Evolutionary conservation across 192 early-diverging fungal genomes (phyloP), one percentile per base, ranked within the genome.

Genomic region (Gamsiella multidivaricata): DNA sequence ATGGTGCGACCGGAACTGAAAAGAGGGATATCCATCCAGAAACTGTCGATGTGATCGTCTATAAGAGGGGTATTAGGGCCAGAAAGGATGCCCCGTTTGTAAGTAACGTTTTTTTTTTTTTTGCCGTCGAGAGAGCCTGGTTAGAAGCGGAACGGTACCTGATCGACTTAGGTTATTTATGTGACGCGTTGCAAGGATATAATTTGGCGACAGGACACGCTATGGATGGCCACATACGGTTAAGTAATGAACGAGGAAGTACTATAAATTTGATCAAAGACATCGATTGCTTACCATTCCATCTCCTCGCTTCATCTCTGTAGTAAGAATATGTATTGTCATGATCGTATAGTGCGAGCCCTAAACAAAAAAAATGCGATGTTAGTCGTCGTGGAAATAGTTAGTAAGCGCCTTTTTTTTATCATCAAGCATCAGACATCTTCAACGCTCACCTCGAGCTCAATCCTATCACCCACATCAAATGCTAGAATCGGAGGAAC

Each of bases 141-240:
- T 42, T 47, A 36, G 0, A 17, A 31, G n/a, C 33, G 10, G 3
- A 26, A 17, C 15, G 55, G 5, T 62, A 68, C 73, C 32, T 54
- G 73, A 61, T 5, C 73, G 73, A 47, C 65, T 76, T 26, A 68
- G 65, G 52, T 76, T 76, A 37, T 76, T 22, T 33, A 68, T 68
- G 29, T 76, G 50, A 7, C 53, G 41, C 9, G 33, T 47, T 2
- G 64, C 73, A 22, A 76, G 57, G 5, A 76, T 33, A 32, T 62
- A 47, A 59, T 76, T 76, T 1, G 73, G 65, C 14, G 58, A 36
- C 17, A 62, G 26, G 22, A 74, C 63, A 53, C 49, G 55, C 71
- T 74, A 45, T n/a, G 15, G 18, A 20, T 29, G 14, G 36, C 2
- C 6, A 41, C 41, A 34, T 31, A 23, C 1, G 8, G 11, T 61